phyloP scores from a whole-genome alignment of 805 yeast species.

The Metschnikowia peoriensis region DNA sequence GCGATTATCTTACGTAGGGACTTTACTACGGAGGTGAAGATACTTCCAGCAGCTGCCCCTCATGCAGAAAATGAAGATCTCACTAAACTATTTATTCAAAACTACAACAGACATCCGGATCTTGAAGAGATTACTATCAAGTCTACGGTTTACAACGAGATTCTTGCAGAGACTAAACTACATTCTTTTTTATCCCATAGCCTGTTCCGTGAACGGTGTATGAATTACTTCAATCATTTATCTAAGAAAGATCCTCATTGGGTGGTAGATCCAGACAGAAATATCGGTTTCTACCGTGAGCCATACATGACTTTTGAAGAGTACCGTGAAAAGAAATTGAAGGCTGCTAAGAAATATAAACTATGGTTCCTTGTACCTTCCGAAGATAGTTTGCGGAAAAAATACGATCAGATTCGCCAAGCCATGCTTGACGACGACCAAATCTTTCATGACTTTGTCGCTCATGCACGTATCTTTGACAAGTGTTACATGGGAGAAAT shows the following conservation, averaged over 20 bases:
- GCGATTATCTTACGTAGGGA: not conserved
- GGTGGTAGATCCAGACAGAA: constrained; percentile 37
- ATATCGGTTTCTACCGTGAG: constrained; percentile 30
- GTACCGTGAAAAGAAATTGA: constrained; percentile 22
- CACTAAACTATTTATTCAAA: not conserved
- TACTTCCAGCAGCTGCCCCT: not conserved
- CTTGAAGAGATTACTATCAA: constrained; percentile 1
- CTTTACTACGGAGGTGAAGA: not conserved
- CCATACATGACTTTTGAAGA: constrained; percentile 22
- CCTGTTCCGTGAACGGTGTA: constrained; percentile 40
- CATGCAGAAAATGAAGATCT: not conserved
- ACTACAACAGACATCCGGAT: not conserved
- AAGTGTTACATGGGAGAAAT: constrained; percentile 36
- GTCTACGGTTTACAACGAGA: constrained; percentile 18
- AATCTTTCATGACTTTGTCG: constrained; percentile 39
- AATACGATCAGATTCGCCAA: constrained; percentile 25
- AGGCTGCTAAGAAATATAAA: not conserved
- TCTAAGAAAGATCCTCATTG: constrained; percentile 41
- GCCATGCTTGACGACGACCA: constrained; percentile 31
- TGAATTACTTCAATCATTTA: constrained; percentile 44
- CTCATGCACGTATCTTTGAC: constrained; percentile 46
- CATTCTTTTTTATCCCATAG: constrained; percentile 19
- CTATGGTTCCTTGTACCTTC: constrained; percentile 15
- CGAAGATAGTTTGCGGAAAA: constrained; percentile 33
- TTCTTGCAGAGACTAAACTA: constrained; percentile 20